Evolutionary conservation across 1,139 yeast species (phyloP).

Genomic region (Blastobotrys indianensis): DNA sequence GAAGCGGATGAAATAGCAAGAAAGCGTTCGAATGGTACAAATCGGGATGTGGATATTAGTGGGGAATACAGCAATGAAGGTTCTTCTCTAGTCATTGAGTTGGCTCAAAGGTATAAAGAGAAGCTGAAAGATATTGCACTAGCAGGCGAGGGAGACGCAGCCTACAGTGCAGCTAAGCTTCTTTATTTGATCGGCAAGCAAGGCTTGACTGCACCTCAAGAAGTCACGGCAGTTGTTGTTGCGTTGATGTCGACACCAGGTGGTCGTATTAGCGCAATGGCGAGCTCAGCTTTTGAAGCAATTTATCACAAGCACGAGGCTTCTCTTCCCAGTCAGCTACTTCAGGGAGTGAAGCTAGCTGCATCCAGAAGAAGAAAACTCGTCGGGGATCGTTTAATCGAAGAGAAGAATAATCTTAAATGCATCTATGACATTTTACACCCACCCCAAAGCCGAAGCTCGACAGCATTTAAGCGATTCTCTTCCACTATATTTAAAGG

Average conservation of each 20-base stretch:
- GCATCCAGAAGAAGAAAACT: conserved; percentile 38
- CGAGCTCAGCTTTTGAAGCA: conserved; percentile 47
- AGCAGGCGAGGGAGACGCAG: conserved; percentile 40
- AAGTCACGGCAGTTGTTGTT: conserved; percentile 50
- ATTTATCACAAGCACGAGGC: conserved; percentile 65
- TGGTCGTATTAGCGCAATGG: conserved; percentile 40
- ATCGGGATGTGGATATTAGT: conserved; percentile 48
- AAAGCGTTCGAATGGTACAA: conserved; percentile 38
- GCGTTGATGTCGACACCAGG: conserved; percentile 57
- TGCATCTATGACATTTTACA: conserved; percentile 9
- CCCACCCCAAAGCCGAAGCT: conserved; percentile 6
- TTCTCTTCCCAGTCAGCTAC: conserved; percentile 56
- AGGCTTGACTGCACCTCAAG: conserved; percentile 72
- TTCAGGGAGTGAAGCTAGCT: conserved; percentile 57
- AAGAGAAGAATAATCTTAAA: conserved; percentile 4
- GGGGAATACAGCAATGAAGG: conserved; percentile 41
- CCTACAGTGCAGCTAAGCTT: conserved; percentile 48
- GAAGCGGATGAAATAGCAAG: conserved; percentile 41
- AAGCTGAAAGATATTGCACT: conserved; percentile 46
- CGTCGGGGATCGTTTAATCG: conserved; percentile 1
- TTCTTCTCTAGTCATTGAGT: conserved; percentile 67
- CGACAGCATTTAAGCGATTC: conserved; percentile 7
- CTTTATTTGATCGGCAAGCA: conserved; percentile 49
- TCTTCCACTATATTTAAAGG: conserved; percentile 8
- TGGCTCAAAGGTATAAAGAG: conserved; percentile 57